Percentiles rank a stretch among this genome's conserved stretches.
phyloP scores from a whole-genome alignment of 306 rosid genomes.

The Ziziphus jujuba region DNA sequence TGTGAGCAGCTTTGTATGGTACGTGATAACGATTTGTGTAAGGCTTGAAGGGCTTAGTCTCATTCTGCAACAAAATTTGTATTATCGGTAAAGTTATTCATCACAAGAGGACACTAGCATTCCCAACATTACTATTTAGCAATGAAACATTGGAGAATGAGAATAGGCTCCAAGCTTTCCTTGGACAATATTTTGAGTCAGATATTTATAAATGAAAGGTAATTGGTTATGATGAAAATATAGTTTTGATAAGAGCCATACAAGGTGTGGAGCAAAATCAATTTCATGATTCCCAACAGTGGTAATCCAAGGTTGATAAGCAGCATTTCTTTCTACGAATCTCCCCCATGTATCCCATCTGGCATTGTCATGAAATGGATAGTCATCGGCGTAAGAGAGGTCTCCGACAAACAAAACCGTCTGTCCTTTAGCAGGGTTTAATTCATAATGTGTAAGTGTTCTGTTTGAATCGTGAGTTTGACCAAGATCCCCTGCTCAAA shows the following conservation, averaged over 20 bases:
- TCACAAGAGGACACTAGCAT: background rate
- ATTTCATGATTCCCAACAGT: conserved; percentile 58
- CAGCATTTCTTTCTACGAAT: conserved; percentile 60
- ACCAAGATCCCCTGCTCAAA: conserved; percentile 73
- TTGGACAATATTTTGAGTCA: background rate
- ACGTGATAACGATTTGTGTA: conserved; percentile 52
- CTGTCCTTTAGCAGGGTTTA: conserved; percentile 49
- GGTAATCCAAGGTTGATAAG: conserved; percentile 88
- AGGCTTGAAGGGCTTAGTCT: conserved; percentile 66
- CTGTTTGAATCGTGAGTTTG: conserved; percentile 61
- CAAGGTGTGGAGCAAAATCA: conserved; percentile 41
- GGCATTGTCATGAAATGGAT: conserved; percentile 61
- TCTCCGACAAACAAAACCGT: conserved; percentile 53
- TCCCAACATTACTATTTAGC: background rate
- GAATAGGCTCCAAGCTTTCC: background rate
- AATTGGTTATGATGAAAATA: background rate
- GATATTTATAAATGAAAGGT: background rate
- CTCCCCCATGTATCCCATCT: conserved; percentile 91
- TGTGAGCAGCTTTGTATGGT: conserved; percentile 55
- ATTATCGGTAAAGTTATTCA: background rate
- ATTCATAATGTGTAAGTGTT: conserved; percentile 64
- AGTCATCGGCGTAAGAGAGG: conserved; percentile 70
- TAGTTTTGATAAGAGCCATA: conserved; percentile 12
- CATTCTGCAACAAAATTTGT: conserved; percentile 52
- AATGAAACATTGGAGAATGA: background rate